Evolutionary conservation across 306 rosid genomes (phyloP).

Genomic region (Prunus armeniaca): DNA sequence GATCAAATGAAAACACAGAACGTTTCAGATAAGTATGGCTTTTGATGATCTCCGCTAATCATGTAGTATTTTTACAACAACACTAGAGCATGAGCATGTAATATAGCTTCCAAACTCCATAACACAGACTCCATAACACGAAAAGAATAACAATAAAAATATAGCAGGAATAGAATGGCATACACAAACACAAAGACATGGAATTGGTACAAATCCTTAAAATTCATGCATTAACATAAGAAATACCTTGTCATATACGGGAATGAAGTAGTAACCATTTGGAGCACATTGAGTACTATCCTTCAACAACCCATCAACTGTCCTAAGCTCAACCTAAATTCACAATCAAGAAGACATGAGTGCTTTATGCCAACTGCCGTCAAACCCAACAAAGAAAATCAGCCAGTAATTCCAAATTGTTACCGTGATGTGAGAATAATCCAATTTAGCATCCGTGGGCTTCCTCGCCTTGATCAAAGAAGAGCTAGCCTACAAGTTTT

Average conservation of each 20-base stretch:
- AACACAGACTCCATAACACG: too few species aligned
- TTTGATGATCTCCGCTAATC: neutral
- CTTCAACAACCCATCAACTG: constrained; percentile 86
- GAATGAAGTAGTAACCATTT: constrained; percentile 97
- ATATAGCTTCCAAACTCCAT: neutral
- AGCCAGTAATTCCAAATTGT: neutral
- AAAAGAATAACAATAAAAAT: too few species aligned
- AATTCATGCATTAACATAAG: neutral
- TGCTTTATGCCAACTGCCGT: neutral
- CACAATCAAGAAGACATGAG: neutral
- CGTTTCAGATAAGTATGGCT: neutral
- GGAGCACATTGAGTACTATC: constrained; percentile 98
- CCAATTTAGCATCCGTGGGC: constrained; percentile 66
- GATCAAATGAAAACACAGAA: neutral
- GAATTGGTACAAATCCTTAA: neutral
- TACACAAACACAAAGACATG: neutral
- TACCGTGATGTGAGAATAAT: constrained; percentile 85
- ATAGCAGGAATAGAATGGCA: too few species aligned
- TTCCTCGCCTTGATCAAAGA: constrained; percentile 72
- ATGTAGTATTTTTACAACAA: neutral
- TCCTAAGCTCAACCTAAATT: constrained; percentile 89
- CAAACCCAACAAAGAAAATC: neutral
- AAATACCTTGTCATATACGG: constrained; percentile 92
- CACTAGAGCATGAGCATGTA: neutral
- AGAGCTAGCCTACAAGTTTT: constrained; percentile 61